A percentile compares a stretch with the other conserved stretches of the same genome.
Conservation (phyloP, 2,329 filamentous ascomycete species). For the Tricladium varicosporioides region DNA sequence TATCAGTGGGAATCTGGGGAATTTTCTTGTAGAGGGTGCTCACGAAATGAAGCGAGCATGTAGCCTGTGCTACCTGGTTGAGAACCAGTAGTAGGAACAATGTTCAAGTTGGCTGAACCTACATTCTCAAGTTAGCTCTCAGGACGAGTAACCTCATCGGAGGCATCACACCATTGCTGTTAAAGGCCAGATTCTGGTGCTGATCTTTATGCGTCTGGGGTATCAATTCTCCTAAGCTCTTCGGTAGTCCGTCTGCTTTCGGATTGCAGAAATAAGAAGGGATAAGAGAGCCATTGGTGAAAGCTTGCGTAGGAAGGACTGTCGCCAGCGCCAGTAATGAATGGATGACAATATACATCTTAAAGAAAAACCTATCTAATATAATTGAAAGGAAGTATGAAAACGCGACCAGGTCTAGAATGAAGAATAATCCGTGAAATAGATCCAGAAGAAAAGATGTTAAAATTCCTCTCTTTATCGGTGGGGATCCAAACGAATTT, state of each 20-base stretch:
- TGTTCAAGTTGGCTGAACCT: conserved; percentile 1
- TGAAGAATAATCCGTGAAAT: neutral
- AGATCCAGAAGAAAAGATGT: neutral
- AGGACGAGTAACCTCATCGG: neutral
- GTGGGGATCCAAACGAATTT: neutral
- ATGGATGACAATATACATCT: conserved; percentile 7
- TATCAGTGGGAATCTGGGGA: neutral
- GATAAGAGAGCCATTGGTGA: conserved; percentile 11
- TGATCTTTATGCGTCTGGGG: conserved; percentile 4
- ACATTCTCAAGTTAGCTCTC: neutral
- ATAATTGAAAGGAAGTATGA: neutral
- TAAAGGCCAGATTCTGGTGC: conserved; percentile 1
- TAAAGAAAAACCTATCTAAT: neutral
- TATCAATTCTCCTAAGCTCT: conserved; percentile 4
- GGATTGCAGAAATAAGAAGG: conserved; percentile 11
- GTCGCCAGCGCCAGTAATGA: conserved; percentile 10
- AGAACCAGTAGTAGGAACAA: neutral
- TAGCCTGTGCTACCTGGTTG: conserved; percentile 7
- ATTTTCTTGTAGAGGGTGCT: neutral
- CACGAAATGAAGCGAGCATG: conserved; percentile 10
- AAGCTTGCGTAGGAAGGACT: conserved; percentile 8
- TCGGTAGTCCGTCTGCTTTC: conserved; percentile 5
- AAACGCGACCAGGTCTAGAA: neutral
- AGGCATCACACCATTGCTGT: conserved; percentile 1
- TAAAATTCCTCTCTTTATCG: neutral